Evolutionary conservation across 176 grass and related monocot genomes (phyloP).

Genomic region (Oryza australiensis): DNA sequence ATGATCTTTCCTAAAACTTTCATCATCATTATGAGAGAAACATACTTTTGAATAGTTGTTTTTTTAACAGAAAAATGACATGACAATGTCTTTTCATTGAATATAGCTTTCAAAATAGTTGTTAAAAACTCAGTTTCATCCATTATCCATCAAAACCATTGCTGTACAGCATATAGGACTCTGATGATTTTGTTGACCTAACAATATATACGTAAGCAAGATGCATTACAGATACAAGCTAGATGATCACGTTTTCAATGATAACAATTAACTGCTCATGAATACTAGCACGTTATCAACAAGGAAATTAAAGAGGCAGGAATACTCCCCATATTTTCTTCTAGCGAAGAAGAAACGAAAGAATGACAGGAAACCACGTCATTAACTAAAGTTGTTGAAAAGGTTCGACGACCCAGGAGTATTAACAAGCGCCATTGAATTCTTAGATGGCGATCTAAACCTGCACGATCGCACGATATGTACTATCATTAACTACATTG

Average conservation of each 20-base stretch:
- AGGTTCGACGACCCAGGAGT: conserved; percentile 21
- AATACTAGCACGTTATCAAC: neutral
- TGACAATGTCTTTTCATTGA: no score
- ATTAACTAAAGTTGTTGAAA: conserved; percentile 22
- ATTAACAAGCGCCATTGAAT: conserved; percentile 22
- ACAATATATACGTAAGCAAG: neutral
- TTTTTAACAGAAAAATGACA: no score
- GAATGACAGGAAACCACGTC: conserved; percentile 55
- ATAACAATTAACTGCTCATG: conserved; percentile 3
- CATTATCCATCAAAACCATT: no score
- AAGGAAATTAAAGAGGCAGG: conserved; percentile 1
- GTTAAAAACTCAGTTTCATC: no score
- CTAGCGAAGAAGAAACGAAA: conserved; percentile 32
- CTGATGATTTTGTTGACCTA: neutral
- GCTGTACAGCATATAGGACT: no score
- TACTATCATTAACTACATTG: neutral
- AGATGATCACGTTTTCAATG: conserved; percentile 5
- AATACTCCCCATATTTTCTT: conserved; percentile 30
- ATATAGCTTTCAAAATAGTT: no score
- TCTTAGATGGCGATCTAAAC: conserved; percentile 41
- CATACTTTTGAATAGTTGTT: no score
- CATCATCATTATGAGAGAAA: no score
- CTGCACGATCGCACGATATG: conserved; percentile 6
- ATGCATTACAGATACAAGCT: neutral
- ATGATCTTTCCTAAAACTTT: no score